Evolutionary conservation across 1,284 basidiomycete species (phyloP).

Genomic region (Pyrrhoderma noxium): DNA sequence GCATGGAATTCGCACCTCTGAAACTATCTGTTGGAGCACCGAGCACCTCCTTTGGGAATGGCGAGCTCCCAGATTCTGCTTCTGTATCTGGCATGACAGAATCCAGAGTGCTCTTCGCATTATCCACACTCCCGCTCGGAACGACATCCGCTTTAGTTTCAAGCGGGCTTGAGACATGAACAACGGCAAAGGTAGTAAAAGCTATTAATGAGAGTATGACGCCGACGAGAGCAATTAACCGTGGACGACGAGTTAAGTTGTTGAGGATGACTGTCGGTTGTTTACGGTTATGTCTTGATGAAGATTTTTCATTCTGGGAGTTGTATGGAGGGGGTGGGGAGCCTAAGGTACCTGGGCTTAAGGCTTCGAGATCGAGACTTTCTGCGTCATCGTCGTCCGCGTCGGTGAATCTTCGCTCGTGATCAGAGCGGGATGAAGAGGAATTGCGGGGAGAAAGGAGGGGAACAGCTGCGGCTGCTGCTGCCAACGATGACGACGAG

Average conservation of each 20-base stretch:
- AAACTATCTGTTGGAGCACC: constrained; percentile 51
- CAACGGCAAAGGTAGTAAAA: constrained; percentile 7
- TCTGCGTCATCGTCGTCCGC: not conserved
- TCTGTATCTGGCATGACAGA: not conserved
- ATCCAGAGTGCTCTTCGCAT: not conserved
- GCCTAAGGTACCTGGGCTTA: not conserved
- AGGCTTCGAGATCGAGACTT: constrained; percentile 11
- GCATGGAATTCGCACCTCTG: constrained; percentile 19
- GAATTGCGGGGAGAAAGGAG: not conserved
- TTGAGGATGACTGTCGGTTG: not conserved
- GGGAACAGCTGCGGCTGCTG: not conserved
- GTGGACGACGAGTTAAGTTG: not conserved
- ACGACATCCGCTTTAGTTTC: no score
- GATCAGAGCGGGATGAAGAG: not conserved
- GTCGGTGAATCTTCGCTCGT: not conserved
- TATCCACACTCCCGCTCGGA: not conserved
- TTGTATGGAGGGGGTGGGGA: not conserved
- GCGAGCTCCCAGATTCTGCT: no score
- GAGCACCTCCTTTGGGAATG: constrained; percentile 28
- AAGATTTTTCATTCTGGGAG: not conserved
- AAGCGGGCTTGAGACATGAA: constrained; percentile 7
- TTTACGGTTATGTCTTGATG: not conserved
- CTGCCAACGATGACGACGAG: no score
- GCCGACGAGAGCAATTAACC: constrained; percentile 6
- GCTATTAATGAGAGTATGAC: constrained; percentile 4